Evolutionary conservation across 2,329 filamentous ascomycete species (phyloP).

Genomic region (Furcasterigmium furcatum): DNA sequence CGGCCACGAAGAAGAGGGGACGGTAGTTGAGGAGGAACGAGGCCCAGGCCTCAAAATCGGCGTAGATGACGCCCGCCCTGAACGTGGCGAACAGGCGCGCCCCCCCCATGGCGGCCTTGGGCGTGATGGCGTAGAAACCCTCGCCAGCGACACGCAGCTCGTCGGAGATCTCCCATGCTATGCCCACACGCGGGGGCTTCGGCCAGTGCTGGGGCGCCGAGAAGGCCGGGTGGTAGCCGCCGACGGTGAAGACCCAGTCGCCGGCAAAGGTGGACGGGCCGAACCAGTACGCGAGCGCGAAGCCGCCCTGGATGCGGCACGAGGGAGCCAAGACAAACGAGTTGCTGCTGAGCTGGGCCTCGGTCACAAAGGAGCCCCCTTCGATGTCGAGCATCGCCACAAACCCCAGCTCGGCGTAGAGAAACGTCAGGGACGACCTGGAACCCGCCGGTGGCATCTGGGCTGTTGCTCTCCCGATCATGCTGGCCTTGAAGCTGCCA

Average conservation of each 20-base stretch:
- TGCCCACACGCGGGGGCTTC: slow-evolving; percentile 21
- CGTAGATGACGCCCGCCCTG: slow-evolving; percentile 25
- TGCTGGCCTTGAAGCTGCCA: no score
- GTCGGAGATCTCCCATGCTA: slow-evolving; percentile 18
- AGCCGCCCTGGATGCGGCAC: slow-evolving; percentile 32
- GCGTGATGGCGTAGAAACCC: slow-evolving; percentile 34
- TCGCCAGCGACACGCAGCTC: slow-evolving; percentile 24
- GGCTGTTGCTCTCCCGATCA: no score
- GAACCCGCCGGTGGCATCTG: slow-evolving; percentile 7
- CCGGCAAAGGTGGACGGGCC: slow-evolving; percentile 11
- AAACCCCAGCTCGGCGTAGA: slow-evolving; percentile 24
- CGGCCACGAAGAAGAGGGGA: slow-evolving; percentile 23
- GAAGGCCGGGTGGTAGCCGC: slow-evolving; percentile 31
- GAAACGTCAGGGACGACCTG: slow-evolving; percentile 6
- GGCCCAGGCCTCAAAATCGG: slow-evolving; percentile 32
- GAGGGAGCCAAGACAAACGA: slow-evolving; percentile 29
- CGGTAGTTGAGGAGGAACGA: slow-evolving; percentile 22
- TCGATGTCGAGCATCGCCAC: slow-evolving; percentile 21
- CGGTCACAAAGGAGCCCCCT: slow-evolving; percentile 23
- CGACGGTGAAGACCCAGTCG: slow-evolving; percentile 34
- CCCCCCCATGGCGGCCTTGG: slow-evolving; percentile 30
- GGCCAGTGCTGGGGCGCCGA: slow-evolving; percentile 24
- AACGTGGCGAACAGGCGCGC: slow-evolving; percentile 14
- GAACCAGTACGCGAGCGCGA: slow-evolving; percentile 22
- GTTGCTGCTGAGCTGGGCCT: slow-evolving; percentile 27